A percentile compares a stretch with the other conserved stretches of the same genome.
phyloP scores from a whole-genome alignment of 2,329 filamentous ascomycete species.

The Fusarium virguliforme region DNA sequence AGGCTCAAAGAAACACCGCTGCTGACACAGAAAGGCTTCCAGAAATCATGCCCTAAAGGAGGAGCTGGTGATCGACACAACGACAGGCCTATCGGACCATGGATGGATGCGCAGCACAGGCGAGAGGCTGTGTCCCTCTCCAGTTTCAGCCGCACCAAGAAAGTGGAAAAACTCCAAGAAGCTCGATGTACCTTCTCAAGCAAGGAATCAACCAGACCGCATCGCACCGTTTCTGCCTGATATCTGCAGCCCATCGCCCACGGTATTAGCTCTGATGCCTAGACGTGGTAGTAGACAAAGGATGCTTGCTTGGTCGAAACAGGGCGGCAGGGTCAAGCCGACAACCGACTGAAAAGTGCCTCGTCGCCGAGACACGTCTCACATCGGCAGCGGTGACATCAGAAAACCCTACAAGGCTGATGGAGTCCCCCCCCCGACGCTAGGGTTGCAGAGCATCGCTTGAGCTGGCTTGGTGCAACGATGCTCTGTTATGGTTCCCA shows the following conservation, averaged over 20 bases:
- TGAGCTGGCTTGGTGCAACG: constrained; percentile 11
- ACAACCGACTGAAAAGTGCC: constrained; percentile 35
- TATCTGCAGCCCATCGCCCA: constrained; percentile 17
- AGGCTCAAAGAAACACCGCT: constrained; percentile 11
- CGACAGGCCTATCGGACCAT: constrained; percentile 23
- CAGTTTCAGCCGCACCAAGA: constrained; percentile 48
- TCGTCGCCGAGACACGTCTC: constrained; percentile 44
- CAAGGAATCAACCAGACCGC: not conserved
- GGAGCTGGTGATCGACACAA: constrained; percentile 26
- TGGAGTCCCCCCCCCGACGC: constrained; percentile 18
- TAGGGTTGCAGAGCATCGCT: constrained; percentile 16
- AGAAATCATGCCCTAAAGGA: constrained; percentile 31
- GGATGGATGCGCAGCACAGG: constrained; percentile 32
- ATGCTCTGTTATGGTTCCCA: constrained; percentile 12
- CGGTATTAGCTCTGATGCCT: constrained; percentile 26
- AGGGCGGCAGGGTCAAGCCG: constrained; percentile 17
- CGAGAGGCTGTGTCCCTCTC: constrained; percentile 40
- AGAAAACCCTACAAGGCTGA: constrained; percentile 50
- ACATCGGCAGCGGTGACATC: constrained; percentile 45
- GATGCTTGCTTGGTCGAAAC: constrained; percentile 20
- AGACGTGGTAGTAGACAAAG: constrained; percentile 16
- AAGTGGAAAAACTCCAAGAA: constrained; percentile 47
- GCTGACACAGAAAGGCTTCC: constrained; percentile 29
- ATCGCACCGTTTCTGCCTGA: constrained; percentile 26
- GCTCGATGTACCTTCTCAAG: constrained; percentile 14